Evolutionary conservation across 2,329 filamentous ascomycete species (phyloP).

Genomic region (Ceratocystis huliohia): DNA sequence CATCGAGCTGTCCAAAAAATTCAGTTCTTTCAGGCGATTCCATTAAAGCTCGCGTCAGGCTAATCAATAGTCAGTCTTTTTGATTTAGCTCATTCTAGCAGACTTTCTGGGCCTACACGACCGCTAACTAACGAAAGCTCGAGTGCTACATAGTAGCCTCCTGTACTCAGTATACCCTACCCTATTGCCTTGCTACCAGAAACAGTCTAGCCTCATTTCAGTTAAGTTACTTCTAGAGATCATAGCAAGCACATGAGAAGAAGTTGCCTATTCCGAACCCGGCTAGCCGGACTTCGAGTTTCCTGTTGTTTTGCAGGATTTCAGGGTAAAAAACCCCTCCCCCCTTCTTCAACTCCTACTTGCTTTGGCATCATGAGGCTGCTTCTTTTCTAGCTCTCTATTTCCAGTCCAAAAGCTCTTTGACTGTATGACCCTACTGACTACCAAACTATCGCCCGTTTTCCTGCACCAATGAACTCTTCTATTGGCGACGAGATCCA

Average conservation of each 20-base stretch:
- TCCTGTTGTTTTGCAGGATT: neutral
- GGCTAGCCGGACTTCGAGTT: neutral
- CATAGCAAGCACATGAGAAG: neutral
- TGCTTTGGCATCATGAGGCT: neutral
- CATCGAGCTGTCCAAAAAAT: too few relatives aligned
- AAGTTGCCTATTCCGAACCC: neutral
- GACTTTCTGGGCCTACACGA: too few relatives aligned
- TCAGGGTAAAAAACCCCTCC: neutral
- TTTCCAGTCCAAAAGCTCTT: neutral
- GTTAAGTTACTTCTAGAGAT: neutral
- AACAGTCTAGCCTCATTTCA: neutral
- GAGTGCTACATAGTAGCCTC: too few relatives aligned
- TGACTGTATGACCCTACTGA: too few relatives aligned
- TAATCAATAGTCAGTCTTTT: too few relatives aligned
- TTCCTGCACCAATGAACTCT: constrained; percentile 10
- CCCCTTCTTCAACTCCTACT: neutral
- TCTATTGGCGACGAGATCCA: constrained; percentile 15
- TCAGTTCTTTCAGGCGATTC: too few relatives aligned
- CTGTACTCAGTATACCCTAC: too few relatives aligned
- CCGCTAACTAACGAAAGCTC: too few relatives aligned
- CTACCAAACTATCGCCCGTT: neutral
- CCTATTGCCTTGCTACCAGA: neutral
- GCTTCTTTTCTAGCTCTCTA: too few relatives aligned
- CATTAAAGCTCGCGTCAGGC: too few relatives aligned
- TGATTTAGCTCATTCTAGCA: too few relatives aligned